phyloP scores from a whole-genome alignment of 306 rosid genomes.

The Styphnolobium japonicum region DNA sequence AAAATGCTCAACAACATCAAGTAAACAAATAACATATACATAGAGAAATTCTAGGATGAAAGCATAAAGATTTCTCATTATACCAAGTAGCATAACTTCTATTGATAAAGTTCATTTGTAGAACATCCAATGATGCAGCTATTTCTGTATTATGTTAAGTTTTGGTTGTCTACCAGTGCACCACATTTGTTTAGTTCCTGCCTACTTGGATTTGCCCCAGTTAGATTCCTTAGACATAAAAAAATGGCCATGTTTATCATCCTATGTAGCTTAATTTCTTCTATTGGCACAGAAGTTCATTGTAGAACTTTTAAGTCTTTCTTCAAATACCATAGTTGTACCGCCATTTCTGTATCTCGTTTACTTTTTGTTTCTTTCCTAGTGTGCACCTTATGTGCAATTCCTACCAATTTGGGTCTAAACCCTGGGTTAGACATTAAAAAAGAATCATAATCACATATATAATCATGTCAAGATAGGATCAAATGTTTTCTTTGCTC shows the following conservation, averaged over 20 bases:
- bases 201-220: neutral
- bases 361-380: neutral
- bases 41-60: neutral
- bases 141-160: neutral
- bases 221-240: neutral
- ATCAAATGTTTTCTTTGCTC: neutral
- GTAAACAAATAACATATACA: neutral
- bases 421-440: neutral
- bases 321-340: neutral
- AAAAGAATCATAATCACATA: neutral
- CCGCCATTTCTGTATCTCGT: neutral
- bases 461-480: neutral
- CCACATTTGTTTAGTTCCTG: neutral
- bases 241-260: neutral
- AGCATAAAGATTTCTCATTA: neutral
- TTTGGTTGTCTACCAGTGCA: neutral
- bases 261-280: neutral
- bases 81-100: neutral
- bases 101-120: neutral
- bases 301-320: neutral
- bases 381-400: neutral
- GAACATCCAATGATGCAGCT: neutral
- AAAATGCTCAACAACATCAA: slow-evolving; percentile 16
- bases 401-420: neutral
- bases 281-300: neutral